phyloP scores from a whole-genome alignment of 192 early-diverging fungal genomes.

The Spizellomyces punctatus region DNA sequence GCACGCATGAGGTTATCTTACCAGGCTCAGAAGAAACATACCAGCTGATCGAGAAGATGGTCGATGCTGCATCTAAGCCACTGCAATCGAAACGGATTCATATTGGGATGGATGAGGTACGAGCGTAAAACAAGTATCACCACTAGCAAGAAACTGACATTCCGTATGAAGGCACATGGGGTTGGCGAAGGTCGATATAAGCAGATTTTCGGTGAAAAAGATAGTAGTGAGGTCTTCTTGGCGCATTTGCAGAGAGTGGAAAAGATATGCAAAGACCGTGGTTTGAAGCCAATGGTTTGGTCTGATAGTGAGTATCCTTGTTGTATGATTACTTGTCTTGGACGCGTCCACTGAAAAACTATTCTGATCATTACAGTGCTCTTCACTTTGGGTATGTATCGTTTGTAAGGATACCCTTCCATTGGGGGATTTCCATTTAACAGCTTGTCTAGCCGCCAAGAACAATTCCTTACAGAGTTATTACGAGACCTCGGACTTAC shows the following conservation, averaged over 20 bases:
- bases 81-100: conserved; percentile 80
- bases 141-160: no score
- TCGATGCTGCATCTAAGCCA: conserved; percentile 64
- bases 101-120: conserved; percentile 84
- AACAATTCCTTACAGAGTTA: conserved; percentile 81
- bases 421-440: not conserved
- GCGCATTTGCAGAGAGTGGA: conserved; percentile 75
- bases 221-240: conserved; percentile 72
- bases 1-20: conserved; percentile 77
- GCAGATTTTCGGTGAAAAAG: conserved; percentile 74
- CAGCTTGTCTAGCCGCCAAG: conserved; percentile 62
- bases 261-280: conserved; percentile 64
- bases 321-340: conserved; percentile 37
- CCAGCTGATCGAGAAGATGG: conserved; percentile 73
- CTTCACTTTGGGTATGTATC: conserved; percentile 24
- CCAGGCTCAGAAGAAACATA: conserved; percentile 76
- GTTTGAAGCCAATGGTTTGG: conserved; percentile 81
- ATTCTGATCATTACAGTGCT: conserved; percentile 20
- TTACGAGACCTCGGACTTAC: conserved; percentile 64
- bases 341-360: not conserved
- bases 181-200: conserved; percentile 82
- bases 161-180: conserved; percentile 57
- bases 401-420: not conserved
- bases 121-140: not conserved
- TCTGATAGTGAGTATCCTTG: conserved; percentile 59